These are phyloP conservation scores for Ogataea thermomethanolica DNA, from an alignment of 805 yeast genomes.

Conservation along the genomic window DNA sequence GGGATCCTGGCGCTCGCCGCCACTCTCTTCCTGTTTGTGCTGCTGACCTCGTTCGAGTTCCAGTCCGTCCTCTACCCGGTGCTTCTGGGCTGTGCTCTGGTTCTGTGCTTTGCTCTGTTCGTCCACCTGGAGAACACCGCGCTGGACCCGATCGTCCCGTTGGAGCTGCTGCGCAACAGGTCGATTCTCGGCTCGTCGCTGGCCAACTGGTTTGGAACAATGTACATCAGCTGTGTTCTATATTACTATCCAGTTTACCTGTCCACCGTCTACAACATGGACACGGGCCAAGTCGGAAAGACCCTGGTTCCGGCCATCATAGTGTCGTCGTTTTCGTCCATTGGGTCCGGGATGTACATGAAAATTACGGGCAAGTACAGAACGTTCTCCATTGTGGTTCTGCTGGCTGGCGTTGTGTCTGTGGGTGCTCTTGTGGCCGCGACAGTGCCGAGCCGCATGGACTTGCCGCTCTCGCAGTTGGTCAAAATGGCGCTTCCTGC, in stretches of 20 bases:
- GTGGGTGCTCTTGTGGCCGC: constrained; percentile 21
- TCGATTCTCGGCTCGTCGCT: constrained; percentile 63
- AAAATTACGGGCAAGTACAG: constrained; percentile 59
- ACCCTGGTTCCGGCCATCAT: constrained; percentile 60
- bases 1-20: constrained; percentile 33
- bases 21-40: constrained; percentile 31
- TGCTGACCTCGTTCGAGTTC: constrained; percentile 39
- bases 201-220: constrained; percentile 57
- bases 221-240: constrained; percentile 44
- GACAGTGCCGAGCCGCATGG: constrained; percentile 22
- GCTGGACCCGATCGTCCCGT: constrained; percentile 59
- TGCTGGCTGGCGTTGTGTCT: constrained; percentile 45
- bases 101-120: constrained; percentile 11
- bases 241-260: constrained; percentile 63
- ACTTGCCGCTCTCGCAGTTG: constrained; percentile 22
- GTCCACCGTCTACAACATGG: constrained; percentile 49
- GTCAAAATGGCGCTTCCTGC: constrained; percentile 43
- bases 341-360: constrained; percentile 65
- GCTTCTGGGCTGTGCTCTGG: constrained; percentile 22
- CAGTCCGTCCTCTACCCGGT: constrained; percentile 40
- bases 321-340: constrained; percentile 54
- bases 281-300: constrained; percentile 56
- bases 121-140: constrained; percentile 22
- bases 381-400: constrained; percentile 41
- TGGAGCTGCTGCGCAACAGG: constrained; percentile 49